Conservation (phyloP, 2,329 filamentous ascomycete genomes). For the Diplodia scrobiculata region DNA sequence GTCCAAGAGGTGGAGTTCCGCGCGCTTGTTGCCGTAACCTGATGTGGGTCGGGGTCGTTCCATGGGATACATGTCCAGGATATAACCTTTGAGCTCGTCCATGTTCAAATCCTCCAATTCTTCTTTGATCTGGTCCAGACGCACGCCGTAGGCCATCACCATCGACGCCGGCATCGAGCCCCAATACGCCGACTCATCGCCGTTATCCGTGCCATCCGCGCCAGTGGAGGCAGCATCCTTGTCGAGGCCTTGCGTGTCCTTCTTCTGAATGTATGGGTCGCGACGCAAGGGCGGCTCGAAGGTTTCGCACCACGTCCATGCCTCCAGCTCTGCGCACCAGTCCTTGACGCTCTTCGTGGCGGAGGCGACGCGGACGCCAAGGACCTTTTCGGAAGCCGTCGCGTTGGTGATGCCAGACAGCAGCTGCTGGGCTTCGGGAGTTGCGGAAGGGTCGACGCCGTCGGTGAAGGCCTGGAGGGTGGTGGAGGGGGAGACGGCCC, state of each 20-base stretch:
- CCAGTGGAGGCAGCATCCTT: conserved; percentile 1
- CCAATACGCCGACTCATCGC: conserved; percentile 53
- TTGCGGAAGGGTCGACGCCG: conserved; percentile 49
- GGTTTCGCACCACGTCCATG: conserved; percentile 61
- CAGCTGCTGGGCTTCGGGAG: conserved; percentile 46
- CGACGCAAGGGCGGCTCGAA: conserved; percentile 46
- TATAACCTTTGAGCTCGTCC: conserved; percentile 86
- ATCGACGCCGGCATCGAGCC: conserved; percentile 69
- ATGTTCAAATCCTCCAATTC: conserved; percentile 71
- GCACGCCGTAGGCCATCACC: conserved; percentile 68
- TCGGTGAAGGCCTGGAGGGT: conserved; percentile 50
- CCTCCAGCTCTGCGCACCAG: conserved; percentile 72
- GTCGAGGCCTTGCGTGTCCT: conserved; percentile 22
- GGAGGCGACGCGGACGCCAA: conserved; percentile 69
- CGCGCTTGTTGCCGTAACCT: conserved; percentile 38
- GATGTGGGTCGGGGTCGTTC: conserved; percentile 52
- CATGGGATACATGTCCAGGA: conserved; percentile 73
- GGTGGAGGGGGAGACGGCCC: conserved; percentile 41
- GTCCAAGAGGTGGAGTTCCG: conserved; percentile 69
- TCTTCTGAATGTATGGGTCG: conserved; percentile 32
- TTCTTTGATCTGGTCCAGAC: conserved; percentile 71
- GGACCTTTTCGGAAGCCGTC: conserved; percentile 66
- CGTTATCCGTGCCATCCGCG: conserved; percentile 28
- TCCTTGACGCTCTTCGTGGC: conserved; percentile 70
- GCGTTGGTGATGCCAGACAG: conserved; percentile 62